Evolutionary conservation across 352 stramenopile genomes (phyloP).

Genomic region (Pythium oligandrum): DNA sequence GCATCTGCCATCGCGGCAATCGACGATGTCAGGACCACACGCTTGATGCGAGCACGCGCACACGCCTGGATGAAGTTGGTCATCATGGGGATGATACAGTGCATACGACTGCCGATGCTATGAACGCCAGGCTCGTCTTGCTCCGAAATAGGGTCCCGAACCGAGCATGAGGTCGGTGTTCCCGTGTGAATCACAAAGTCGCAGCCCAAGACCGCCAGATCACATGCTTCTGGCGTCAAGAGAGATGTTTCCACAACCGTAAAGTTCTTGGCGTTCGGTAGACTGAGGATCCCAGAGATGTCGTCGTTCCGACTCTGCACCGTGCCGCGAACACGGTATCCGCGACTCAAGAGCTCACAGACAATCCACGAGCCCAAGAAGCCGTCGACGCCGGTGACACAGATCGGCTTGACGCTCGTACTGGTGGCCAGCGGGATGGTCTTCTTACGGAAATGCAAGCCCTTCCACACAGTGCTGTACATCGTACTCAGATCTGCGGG

Average conservation of each 20-base stretch:
- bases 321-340: constrained; percentile 80
- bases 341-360: constrained; percentile 63
- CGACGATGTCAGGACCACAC: constrained; percentile 82
- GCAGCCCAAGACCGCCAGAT: constrained; percentile 83
- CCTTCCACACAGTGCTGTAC: constrained; percentile 81
- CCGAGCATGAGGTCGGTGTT: constrained; percentile 81
- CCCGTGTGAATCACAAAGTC: constrained; percentile 90
- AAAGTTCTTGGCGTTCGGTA: constrained; percentile 80
- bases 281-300: constrained; percentile 65
- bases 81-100: constrained; percentile 91
- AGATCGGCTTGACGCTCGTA: constrained; percentile 76
- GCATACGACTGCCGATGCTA: constrained; percentile 86
- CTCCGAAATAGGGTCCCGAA: constrained; percentile 81
- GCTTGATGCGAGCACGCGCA: constrained; percentile 70
- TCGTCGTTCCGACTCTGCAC: constrained; percentile 86
- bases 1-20: constrained; percentile 83
- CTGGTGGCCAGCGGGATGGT: constrained; percentile 72
- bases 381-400: constrained; percentile 81
- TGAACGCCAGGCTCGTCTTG: constrained; percentile 82
- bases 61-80: constrained; percentile 89
- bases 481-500: constrained; percentile 30
- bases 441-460: constrained; percentile 77
- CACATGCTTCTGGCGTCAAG: constrained; percentile 81
- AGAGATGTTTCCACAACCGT: constrained; percentile 85
- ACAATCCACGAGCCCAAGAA: constrained; percentile 87